Conservation (phyloP, 345 rosid genomes). For the Lepidium africanum region DNA sequence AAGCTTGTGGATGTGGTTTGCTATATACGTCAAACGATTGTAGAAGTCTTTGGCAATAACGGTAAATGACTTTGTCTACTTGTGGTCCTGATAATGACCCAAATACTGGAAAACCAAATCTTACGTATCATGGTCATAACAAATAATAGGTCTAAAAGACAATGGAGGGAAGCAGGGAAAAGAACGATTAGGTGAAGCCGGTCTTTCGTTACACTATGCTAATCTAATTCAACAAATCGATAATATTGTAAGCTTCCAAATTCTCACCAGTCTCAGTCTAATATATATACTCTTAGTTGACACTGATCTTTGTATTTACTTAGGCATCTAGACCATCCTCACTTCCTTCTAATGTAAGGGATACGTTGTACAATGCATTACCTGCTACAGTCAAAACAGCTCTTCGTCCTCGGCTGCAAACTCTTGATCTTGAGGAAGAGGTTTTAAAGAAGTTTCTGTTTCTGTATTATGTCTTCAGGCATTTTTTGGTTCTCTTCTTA, state of each 20-base stretch:
- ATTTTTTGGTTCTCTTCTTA: not conserved
- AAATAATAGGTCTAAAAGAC: constrained; percentile 11
- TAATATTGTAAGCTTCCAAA: constrained; percentile 54
- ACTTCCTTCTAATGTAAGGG: constrained; percentile 69
- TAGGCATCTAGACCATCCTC: constrained; percentile 70
- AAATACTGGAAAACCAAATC: not conserved
- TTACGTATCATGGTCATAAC: constrained; percentile 20
- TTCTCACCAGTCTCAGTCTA: not conserved
- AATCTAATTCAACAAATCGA: constrained; percentile 81
- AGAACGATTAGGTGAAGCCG: constrained; percentile 63
- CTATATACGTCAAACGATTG: constrained; percentile 52
- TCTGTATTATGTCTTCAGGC: not conserved
- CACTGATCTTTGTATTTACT: constrained; percentile 6
- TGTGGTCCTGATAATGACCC: not conserved
- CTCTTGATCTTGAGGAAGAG: constrained; percentile 49
- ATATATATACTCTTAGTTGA: not conserved
- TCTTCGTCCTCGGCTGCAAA: constrained; percentile 52
- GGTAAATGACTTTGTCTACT: constrained; percentile 28
- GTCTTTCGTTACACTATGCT: constrained; percentile 93
- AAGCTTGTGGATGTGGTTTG: constrained; percentile 63
- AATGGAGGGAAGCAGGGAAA: constrained; percentile 19
- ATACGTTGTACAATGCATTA: constrained; percentile 54
- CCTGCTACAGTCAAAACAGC: constrained; percentile 54
- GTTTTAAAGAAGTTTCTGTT: constrained; percentile 27
- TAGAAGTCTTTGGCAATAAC: constrained; percentile 62